Base-by-base conservation (phyloP, 176 grass and related monocot genomes). In the bread wheat (Triticum aestivum) region DNA sequence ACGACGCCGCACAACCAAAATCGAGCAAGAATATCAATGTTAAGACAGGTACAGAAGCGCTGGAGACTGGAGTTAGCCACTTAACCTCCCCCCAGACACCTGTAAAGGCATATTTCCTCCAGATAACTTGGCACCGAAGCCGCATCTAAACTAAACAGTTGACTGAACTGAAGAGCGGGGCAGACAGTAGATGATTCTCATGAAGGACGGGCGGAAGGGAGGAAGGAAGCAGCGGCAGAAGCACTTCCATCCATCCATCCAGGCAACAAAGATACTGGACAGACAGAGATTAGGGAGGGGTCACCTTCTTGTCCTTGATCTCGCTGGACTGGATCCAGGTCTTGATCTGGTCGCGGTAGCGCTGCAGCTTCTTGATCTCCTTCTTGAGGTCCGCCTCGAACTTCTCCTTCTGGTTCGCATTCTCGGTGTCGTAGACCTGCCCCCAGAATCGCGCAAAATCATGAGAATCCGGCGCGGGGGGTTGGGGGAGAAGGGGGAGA, bases 351-450 rank as follows among this genome's bases (percentile, higher is more conserved):
- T 99, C 97, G 67, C 97, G 87, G 75, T 99, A 99, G 23, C 94
- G 92, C 90, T 99, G 97, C 82, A 99, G 63, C 89, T 99, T 99
- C 77, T 97, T 99, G 80, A 99, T 99, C 89, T 99, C 97, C 86
- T 99, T 99, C 92, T 99, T 99, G 80, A 99, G 86, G 86, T 99
- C 97, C 21, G 94, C 97, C 87, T 99, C 97, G 71, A 99, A 99
- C 70, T 99, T 99, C 94, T 99, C 97, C 92, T 99, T 99, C 97
- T 99, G 97, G 86, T 99, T 99, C 35, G 90, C 94, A 88, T 99
- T 99, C 64, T 99, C 94, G 18, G 97, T 97, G 72, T 99, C 97
- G 75, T 99, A 99, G 41, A 99, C 97, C 97, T 96, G 89, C n/a
- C 73, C 11, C 8, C 61, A 20, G 15, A 79, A 67, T 73, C n/a